Conservation (phyloP, 192 early-diverging fungal genomes). For the Paraglomus occultum region DNA sequence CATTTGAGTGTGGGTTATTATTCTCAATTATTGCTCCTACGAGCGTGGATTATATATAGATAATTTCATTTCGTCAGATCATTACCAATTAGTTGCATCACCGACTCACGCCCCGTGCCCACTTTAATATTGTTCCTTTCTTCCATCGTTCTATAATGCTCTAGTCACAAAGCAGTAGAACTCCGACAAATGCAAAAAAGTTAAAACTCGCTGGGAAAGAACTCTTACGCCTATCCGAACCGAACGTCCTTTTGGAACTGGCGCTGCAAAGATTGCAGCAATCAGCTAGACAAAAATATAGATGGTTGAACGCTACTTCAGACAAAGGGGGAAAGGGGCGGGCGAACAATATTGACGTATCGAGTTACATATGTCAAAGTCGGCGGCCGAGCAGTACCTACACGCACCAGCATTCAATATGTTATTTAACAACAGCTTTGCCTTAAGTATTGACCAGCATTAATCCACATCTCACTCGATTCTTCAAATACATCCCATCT, state of each 20-base stretch:
- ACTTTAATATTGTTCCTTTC: neutral
- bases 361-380: constrained; percentile 29
- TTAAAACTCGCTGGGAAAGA: constrained; percentile 33
- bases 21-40: no score
- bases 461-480: neutral
- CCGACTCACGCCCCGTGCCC: neutral
- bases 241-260: constrained; percentile 33
- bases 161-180: constrained; percentile 29
- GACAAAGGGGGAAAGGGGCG: constrained; percentile 30
- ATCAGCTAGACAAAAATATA: constrained; percentile 17
- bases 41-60: no score
- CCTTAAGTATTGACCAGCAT: neutral
- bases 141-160: constrained; percentile 4
- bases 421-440: neutral
- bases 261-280: constrained; percentile 9
- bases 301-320: constrained; percentile 1
- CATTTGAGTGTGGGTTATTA: no score
- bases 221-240: constrained; percentile 33
- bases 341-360: no score
- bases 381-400: constrained; percentile 14
- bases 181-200: constrained; percentile 20
- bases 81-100: neutral
- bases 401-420: no score
- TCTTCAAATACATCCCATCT: no score
- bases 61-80: no score